Evolutionary conservation across 139 green algal species (phyloP), one percentile per base, ranked within the genome.

Genomic region (Diplosphaera chodatii): DNA sequence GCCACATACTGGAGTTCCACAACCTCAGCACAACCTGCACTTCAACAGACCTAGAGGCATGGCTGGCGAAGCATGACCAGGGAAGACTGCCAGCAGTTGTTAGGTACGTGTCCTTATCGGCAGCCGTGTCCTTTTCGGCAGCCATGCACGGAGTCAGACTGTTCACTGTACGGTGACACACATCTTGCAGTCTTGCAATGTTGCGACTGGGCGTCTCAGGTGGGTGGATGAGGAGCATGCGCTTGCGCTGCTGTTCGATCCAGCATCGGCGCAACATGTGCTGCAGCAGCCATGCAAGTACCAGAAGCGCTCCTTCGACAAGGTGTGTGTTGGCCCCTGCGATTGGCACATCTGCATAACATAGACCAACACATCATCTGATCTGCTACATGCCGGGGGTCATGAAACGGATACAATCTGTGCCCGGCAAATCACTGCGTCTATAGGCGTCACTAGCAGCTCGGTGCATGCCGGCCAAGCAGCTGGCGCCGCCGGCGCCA

Each of bases 401-500:
- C 37, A 6, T 48, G 18, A 21, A 25, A 48, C 37, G 37, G 37
- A 13, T 8, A 10, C 16, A 59, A 59, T 18, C 18, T 59, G 16
- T 10, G 8, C 8, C 37, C 37, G 37, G 37, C 37, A 48, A 48
- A 48, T 48, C 8, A 10, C 37, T 48, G 37, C 37, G 10, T 20
- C 37, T 10, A 48, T 18, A 59, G 48, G 48, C 48, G 48, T 59
- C 48, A 18, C 16, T 59, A 25, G 64, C 31, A 4, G 33, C 64
- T 1, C 55, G 34, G 30, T 16, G 23, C 31, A 41, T 69, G 31
- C 64, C 31, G 16, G 31, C 31, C 13, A 55, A 34, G 16, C 31
- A 69, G 30, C 64, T 69, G 64, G 31, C 33, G 64, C 64, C 64
- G 31, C 64, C 64, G 1, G 30, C 23, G 31, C 64, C 64, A 32